These are phyloP conservation scores for Colletotrichum plurivorum DNA, from an alignment of 2,329 filamentous ascomycete genomes.

Conservation along the genomic window DNA sequence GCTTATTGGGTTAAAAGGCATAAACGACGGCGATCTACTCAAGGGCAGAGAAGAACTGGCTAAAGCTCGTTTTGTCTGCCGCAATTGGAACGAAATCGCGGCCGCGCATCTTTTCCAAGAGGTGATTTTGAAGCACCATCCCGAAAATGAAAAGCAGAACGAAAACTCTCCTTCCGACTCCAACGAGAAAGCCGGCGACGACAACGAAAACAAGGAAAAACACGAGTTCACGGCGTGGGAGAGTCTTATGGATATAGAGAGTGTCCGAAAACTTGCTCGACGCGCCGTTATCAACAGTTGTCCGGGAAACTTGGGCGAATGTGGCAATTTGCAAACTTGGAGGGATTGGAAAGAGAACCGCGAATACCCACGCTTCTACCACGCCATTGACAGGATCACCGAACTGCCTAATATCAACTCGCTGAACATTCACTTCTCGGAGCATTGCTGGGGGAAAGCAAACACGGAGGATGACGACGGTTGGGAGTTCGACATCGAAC, in stretches of 20 bases:
- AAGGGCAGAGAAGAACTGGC: background rate
- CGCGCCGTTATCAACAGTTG: slow-evolving; percentile 42
- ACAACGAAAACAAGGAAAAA: background rate
- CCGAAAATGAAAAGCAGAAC: too few relatives aligned
- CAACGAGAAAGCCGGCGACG: background rate
- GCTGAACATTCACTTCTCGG: slow-evolving; percentile 30
- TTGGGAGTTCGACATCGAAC: slow-evolving; percentile 10
- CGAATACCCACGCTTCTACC: slow-evolving; percentile 8
- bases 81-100: slow-evolving; percentile 38
- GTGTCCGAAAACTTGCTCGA: slow-evolving; percentile 15
- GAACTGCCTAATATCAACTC: slow-evolving; percentile 34
- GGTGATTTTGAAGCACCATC: slow-evolving; percentile 10
- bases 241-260: background rate
- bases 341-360: slow-evolving; percentile 3
- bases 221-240: slow-evolving; percentile 28
- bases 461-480: too few relatives aligned
- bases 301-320: slow-evolving; percentile 22
- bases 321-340: background rate
- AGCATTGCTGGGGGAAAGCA: slow-evolving; percentile 7
- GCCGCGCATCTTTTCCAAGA: slow-evolving; percentile 31
- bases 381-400: slow-evolving; percentile 30
- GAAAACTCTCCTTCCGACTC: too few relatives aligned
- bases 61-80: slow-evolving; percentile 42
- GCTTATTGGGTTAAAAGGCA: background rate
- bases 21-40: background rate